Base-by-base conservation (phyloP, 805 yeast genomes). In the Lachancea fermentati region DNA sequence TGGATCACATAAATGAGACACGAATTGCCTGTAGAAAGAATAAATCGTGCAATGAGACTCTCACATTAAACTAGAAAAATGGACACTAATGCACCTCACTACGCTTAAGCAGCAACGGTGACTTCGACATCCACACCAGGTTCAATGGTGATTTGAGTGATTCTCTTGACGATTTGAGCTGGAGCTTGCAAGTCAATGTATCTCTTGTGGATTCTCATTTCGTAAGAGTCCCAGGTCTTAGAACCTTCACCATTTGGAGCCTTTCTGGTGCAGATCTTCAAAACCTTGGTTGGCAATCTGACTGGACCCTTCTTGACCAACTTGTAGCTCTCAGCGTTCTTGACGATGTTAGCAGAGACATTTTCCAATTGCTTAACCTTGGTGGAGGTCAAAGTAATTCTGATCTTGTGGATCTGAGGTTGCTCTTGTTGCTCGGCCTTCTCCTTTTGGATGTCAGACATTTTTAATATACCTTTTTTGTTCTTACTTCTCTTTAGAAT, bases 231-330 rank as follows among this genome's bases (percentile, higher is more conserved):
- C 97, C 97, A 93, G 66, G 99, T 93, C 91, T 93, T 93, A 63
- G 98, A 93, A 93, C 99, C 99, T 80, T 93, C 97, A 93, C 99
- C 99, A 75, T 94, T 94, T 68, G 99, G 99, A 69, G 98, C 85
- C 89, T 93, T 93, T 86, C 99, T 88, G 85, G 99, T 93, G 76
- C 95, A 79, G 77, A 93, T 79, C 76, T 85, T 87, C 68, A 93
- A 85, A 63, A 85, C 93, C 85, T 89, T 93, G 75, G 98, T 93
- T 79, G 99, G 99, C 78, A 93, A 75, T 85, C 98, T 89, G 68
- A 93, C 96, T 62, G 98, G 98, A 69, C 99, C 99, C 80, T 88
- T 91, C 83, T 87, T 88, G 71, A 74, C 78, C 67, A 89, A 78
- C 64, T 83, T 72, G 75, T 79, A 73, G 70, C 76, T 77, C 71